phyloP scores from a whole-genome alignment of 805 yeast genomes.

The Cephaloascus fragrans region DNA sequence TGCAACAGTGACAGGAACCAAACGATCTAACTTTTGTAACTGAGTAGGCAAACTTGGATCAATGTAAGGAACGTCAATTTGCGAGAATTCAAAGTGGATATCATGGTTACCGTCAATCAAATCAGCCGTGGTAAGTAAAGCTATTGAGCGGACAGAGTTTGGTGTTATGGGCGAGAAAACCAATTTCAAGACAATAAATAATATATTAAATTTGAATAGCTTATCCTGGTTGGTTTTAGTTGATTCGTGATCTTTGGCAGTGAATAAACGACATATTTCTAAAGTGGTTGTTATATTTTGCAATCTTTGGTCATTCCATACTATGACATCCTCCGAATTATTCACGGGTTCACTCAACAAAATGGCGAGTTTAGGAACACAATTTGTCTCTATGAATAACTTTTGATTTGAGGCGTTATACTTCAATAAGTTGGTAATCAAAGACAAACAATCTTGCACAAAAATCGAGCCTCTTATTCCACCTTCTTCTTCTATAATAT shows the following conservation, averaged over 20 bases:
- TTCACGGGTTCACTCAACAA: constrained; percentile 55
- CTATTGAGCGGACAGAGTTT: constrained; percentile 52
- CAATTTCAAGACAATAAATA: constrained; percentile 56
- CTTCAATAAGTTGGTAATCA: constrained; percentile 61
- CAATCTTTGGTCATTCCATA: constrained; percentile 72
- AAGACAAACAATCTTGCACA: constrained; percentile 82
- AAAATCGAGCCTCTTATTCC: constrained; percentile 81
- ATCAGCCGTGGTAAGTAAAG: constrained; percentile 70
- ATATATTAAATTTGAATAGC: constrained; percentile 50
- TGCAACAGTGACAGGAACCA: constrained; percentile 64
- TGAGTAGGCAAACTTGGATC: constrained; percentile 58
- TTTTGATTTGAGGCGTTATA: constrained; percentile 89
- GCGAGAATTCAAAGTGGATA: constrained; percentile 63
- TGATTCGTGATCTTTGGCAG: constrained; percentile 59
- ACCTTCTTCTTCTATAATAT: constrained; percentile 79
- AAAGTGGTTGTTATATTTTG: constrained; percentile 58
- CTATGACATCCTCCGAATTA: constrained; percentile 32
- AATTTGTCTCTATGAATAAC: constrained; percentile 76
- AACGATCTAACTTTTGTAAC: constrained; percentile 18
- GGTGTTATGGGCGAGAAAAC: constrained; percentile 63
- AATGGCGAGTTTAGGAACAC: constrained; percentile 54
- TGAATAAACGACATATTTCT: constrained; percentile 66
- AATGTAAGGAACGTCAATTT: constrained; percentile 85
- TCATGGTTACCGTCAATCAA: constrained; percentile 56
- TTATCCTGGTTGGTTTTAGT: constrained; percentile 52